Evolutionary conservation across 106 monocot genomes (phyloP), one percentile per base, ranked within the genome.

Genomic region (Hemerocallis citrina): DNA sequence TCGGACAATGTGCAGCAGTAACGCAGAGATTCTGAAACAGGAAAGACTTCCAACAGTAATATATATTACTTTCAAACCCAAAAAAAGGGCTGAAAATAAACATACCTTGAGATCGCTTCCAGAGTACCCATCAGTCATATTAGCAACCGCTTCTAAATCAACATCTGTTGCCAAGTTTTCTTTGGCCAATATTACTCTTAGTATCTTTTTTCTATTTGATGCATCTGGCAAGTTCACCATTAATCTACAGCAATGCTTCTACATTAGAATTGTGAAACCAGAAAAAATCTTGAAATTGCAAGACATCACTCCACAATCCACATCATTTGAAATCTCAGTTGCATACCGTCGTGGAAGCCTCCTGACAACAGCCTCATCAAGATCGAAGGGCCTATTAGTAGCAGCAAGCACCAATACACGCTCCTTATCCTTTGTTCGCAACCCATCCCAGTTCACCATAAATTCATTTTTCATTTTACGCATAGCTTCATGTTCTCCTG

Each of bases 391-490:
- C 32, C 92, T 76, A 62, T 92, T 92, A 23, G 92, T 92, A 35
- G 92, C 79, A 35, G 82, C 92, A 70, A 92, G 92, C 41, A 92
- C 92, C 49, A 83, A 63, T 33, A 92, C 86, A 37, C 86, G 85
- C 42, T 92, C 92, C 66, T 77, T 86, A 70, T 80, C 92, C 61
- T 92, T 92, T 34, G 92, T 92, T 7, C 86, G 92, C 54, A 92
- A 48, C 0, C 82, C 92, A 77, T 92, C 92, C 92, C 92, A 92
- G 59, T 92, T 86, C 41, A 92, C 72, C 92, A 92, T 86, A 60
- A 92, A 92, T 73, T 95, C 95, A 74, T 95, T 95, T 63, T 90
- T 89, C 89, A 95, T 90, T 61, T 89, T 89, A 4, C 86, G 71
- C 86, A 89, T 89, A 3, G 89, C 85, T 74, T 89, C 93, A 68